These are phyloP conservation scores for Venturia pyrina DNA, from an alignment of 2,329 filamentous ascomycete species.

Conservation along the genomic window DNA sequence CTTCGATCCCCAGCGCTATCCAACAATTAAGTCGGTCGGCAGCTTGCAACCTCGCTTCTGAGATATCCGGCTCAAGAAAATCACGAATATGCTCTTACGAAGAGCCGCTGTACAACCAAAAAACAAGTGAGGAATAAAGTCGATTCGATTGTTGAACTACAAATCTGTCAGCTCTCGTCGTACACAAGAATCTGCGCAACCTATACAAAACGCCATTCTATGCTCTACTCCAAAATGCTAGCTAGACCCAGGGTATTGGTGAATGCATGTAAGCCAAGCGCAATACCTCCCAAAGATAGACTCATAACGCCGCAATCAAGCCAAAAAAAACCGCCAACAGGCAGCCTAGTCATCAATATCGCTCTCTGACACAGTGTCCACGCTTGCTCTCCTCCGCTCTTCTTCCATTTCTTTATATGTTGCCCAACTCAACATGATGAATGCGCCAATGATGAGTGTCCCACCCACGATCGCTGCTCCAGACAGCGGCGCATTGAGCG, in stretches of 20 bases:
- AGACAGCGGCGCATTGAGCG: conserved; percentile 60
- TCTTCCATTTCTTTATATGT: conserved; percentile 91
- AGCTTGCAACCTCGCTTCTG: no score
- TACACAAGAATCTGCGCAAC: not conserved
- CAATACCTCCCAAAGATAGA: not conserved
- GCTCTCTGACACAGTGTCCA: conserved; percentile 29
- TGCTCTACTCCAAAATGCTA: not conserved
- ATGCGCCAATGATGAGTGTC: conserved; percentile 76
- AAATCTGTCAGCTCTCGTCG: not conserved
- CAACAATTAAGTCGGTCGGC: no score
- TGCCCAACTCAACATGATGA: conserved; percentile 78
- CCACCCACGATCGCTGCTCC: conserved; percentile 73
- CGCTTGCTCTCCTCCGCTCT: conserved; percentile 50
- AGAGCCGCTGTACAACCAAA: not conserved
- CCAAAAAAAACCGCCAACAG: not conserved
- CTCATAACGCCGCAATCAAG: not conserved
- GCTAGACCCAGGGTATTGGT: not conserved
- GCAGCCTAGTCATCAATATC: conserved; percentile 26
- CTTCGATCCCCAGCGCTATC: no score
- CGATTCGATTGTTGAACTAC: not conserved
- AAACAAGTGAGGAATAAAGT: not conserved
- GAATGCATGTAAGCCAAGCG: not conserved
- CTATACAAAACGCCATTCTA: not conserved
- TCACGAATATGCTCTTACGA: no score
- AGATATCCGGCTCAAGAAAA: no score